Evolutionary conservation across 2,329 filamentous ascomycete genomes (phyloP), one percentile per base, ranked within the genome.

Genomic region (Hymenoscyphus infarciens): DNA sequence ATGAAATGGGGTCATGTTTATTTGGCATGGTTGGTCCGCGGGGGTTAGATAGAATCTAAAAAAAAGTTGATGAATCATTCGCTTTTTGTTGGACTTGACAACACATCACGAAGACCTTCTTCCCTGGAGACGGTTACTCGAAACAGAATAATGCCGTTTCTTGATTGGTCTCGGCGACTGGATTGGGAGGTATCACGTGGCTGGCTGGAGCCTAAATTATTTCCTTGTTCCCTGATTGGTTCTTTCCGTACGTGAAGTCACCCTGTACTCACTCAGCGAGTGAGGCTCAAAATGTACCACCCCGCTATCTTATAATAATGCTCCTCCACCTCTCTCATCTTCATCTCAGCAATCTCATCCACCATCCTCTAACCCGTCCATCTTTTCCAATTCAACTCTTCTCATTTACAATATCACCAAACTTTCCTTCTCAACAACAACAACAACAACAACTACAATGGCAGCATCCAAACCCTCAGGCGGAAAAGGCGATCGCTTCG

Each of bases 1-100:
- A 56, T 56, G 53, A 35, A 56, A 31, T 22, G 49, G 27, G 1
- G n/a, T 56, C 53, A 56, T 35, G 53, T 56, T n/a, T 25, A n/a
- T 56, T 56, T 33, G 53, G 53, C 27, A 33, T 56, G 22, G 22
- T 49, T 49, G 42, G 42, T 49, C 42, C 19, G 42, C 42, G 42
- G 19, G 16, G 42, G n/a, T 25, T 52, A 52, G 19, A 52, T 52
- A 38, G 45, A 52, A 52, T 52, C n/a, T 13, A 52, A 25, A 52
- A 52, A 22, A 52, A 52, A 22, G 8, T 52, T 38, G 25, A 27
- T 25, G 45, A 52, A 52, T 38, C 45, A 52, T 52, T 52, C 7
- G 45, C 22, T 11, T 22, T 19, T 45, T 19, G 19, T 22, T 22
- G 10, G 6, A 13, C 19, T 25, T 52, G 45, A 15, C 10, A 13